These are phyloP conservation scores for Diaporthe velutina DNA, from an alignment of 2,329 filamentous ascomycete species.

Conservation along the genomic window DNA sequence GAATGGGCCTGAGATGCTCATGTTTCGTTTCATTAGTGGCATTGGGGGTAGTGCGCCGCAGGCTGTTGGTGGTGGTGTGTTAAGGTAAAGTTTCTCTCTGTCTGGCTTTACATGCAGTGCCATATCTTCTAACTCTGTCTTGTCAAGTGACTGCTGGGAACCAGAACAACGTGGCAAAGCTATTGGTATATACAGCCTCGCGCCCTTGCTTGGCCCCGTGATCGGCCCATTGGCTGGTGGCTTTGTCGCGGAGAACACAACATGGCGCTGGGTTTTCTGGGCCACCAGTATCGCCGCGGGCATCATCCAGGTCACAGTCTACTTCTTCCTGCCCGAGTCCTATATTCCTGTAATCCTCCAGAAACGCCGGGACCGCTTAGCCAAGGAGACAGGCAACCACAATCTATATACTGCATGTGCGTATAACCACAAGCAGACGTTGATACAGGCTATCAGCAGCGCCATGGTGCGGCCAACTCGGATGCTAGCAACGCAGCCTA, in stretches of 20 bases:
- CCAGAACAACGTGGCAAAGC: slow-evolving; percentile 73
- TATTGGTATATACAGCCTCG: slow-evolving; percentile 72
- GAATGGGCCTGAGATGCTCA: not conserved
- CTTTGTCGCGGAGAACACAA: slow-evolving; percentile 73
- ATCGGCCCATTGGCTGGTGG: slow-evolving; percentile 75
- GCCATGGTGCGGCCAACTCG: slow-evolving; percentile 43
- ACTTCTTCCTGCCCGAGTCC: slow-evolving; percentile 75
- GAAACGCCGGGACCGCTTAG: slow-evolving; percentile 67
- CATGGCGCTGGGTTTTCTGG: slow-evolving; percentile 82
- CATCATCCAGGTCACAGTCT: slow-evolving; percentile 68
- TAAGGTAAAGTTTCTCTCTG: not conserved
- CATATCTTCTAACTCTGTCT: not conserved
- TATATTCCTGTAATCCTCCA: slow-evolving; percentile 73
- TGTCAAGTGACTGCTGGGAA: slow-evolving; percentile 58
- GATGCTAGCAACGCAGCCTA: slow-evolving; percentile 64
- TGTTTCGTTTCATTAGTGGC: not conserved
- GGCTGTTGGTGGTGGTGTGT: slow-evolving; percentile 5
- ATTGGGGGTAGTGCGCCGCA: not conserved
- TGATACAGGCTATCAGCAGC: slow-evolving; percentile 39
- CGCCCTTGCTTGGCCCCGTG: slow-evolving; percentile 74
- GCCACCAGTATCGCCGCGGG: slow-evolving; percentile 72
- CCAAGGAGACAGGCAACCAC: slow-evolving; percentile 68
- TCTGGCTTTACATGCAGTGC: not conserved
- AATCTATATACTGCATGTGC: slow-evolving; percentile 64
- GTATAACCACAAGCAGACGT: slow-evolving; percentile 59